Conservation (phyloP, 2,329 filamentous ascomycete species). For the Dichotomopilus funicola region DNA sequence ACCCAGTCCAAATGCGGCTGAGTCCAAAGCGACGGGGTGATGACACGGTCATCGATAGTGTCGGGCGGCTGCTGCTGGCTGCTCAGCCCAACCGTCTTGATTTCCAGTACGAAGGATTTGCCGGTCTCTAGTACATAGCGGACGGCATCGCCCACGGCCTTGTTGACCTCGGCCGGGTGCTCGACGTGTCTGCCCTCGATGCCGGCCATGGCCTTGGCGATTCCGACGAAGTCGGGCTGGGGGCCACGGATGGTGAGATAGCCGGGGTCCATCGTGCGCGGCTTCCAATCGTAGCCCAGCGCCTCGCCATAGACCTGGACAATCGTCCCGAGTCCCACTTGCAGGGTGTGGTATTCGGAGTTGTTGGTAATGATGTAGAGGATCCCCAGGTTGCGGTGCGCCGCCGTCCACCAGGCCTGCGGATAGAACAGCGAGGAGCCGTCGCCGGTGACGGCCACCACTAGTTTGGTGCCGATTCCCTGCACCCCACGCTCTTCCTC, state of each 20-base stretch:
- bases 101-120: not conserved
- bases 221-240: not conserved
- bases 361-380: not conserved
- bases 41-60: not conserved
- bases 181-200: not conserved
- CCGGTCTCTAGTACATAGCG: not conserved
- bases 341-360: not conserved
- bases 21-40: not conserved
- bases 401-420: not conserved
- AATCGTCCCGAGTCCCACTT: not conserved
- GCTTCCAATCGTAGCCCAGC: not conserved
- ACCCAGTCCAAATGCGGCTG: not conserved
- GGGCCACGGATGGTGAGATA: not conserved
- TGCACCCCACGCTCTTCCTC: not conserved
- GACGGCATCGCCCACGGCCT: not conserved
- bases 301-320: not conserved
- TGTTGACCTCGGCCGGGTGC: not conserved
- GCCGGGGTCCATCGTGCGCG: not conserved
- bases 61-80: not conserved
- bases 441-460: not conserved
- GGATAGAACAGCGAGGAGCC: not conserved
- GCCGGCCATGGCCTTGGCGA: not conserved
- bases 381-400: not conserved
- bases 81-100: not conserved
- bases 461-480: not conserved